phyloP scores from a whole-genome alignment of 139 green algal species.

The Chlamydomonas incerta region DNA sequence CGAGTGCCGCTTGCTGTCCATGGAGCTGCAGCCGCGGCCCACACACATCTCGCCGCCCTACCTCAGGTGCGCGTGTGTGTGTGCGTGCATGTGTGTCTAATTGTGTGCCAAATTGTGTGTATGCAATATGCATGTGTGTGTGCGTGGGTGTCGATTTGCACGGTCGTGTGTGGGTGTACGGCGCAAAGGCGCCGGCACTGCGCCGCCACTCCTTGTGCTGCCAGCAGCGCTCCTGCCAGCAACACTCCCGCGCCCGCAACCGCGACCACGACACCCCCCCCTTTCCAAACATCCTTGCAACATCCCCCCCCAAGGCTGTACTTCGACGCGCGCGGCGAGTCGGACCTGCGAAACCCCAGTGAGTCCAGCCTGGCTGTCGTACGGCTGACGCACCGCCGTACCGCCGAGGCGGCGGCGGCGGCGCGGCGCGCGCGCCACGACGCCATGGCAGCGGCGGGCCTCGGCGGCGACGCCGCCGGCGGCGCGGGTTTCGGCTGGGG shows the following conservation, averaged over 20 bases:
- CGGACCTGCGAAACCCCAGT: neutral
- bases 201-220: no score
- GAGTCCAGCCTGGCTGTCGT: neutral
- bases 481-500: no score
- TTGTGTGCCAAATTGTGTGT: neutral
- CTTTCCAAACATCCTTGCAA: neutral
- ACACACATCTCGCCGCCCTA: neutral
- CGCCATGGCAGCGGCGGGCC: neutral
- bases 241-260: neutral
- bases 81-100: neutral
- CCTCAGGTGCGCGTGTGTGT: neutral
- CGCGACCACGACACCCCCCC: no score
- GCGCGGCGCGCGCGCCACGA: neutral
- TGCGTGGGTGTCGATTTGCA: no score
- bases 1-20: neutral
- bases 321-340: constrained; percentile 7
- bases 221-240: no score
- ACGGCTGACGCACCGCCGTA: neutral
- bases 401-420: neutral
- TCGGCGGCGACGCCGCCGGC: neutral
- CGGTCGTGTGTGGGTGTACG: no score
- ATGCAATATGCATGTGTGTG: no score
- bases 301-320: constrained; percentile 2
- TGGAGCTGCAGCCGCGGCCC: neutral
- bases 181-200: no score